These are phyloP conservation scores for Annulohypoxylon nitens DNA, from an alignment of 495 filamentous ascomycete species.

Conservation along the genomic window DNA sequence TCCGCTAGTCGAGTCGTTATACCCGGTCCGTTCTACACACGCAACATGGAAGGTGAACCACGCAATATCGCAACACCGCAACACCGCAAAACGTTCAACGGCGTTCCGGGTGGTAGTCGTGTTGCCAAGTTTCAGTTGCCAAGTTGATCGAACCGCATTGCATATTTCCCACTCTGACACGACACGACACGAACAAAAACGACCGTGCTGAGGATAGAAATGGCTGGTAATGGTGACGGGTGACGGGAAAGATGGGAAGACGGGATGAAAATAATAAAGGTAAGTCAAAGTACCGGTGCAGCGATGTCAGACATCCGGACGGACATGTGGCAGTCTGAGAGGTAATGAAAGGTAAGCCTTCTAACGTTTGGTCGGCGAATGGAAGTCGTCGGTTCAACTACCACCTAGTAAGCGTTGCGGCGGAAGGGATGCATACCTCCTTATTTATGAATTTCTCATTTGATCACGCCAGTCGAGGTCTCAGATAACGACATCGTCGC, in stretches of 20 bases:
- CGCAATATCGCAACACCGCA: background rate
- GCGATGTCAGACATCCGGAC: conserved; percentile 8
- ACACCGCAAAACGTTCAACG: conserved; percentile 9
- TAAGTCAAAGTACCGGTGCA: conserved; percentile 8
- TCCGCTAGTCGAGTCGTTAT: conserved; percentile 18
- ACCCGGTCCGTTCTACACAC: conserved; percentile 2
- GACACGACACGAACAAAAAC: conserved; percentile 14
- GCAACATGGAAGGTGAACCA: background rate
- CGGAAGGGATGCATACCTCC: conserved; percentile 39
- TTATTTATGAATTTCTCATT: conserved; percentile 36
- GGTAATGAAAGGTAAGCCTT: conserved; percentile 17
- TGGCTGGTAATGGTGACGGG: background rate
- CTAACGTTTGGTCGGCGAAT: conserved; percentile 26
- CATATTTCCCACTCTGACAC: conserved; percentile 38
- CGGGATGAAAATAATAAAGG: background rate
- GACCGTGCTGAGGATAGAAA: background rate
- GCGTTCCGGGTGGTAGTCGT: conserved; percentile 15
- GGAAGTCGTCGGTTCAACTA: conserved; percentile 22
- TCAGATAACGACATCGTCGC: conserved; percentile 18
- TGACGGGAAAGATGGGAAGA: background rate
- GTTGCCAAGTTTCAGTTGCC: conserved; percentile 39
- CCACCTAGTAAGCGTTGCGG: conserved; percentile 34
- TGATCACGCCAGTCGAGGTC: conserved; percentile 38
- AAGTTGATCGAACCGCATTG: conserved; percentile 43
- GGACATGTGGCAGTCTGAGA: conserved; percentile 48